Evolutionary conservation across 495 filamentous ascomycete genomes (phyloP).

Genomic region (Paragyromitra xinjiangensis): DNA sequence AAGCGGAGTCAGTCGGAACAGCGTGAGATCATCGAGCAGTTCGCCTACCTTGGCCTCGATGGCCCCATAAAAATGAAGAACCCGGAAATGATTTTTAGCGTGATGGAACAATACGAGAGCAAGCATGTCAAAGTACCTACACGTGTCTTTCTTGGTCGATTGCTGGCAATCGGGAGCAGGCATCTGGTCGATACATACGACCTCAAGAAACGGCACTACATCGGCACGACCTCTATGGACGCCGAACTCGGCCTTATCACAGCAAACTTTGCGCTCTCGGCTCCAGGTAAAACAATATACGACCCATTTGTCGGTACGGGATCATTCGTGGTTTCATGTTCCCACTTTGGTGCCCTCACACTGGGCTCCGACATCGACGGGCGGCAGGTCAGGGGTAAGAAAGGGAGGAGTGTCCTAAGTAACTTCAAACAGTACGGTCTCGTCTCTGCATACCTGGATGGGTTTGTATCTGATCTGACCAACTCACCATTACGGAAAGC

Average conservation of each 20-base stretch:
- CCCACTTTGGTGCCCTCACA: slow-evolving; percentile 84
- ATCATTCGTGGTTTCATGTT: slow-evolving; percentile 83
- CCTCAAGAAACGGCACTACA: slow-evolving; percentile 90
- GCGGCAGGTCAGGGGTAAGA: slow-evolving; percentile 78
- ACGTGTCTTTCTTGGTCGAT: slow-evolving; percentile 74
- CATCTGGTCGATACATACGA: slow-evolving; percentile 78
- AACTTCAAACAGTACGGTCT: slow-evolving; percentile 91
- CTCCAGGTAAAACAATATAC: slow-evolving; percentile 81
- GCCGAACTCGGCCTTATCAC: slow-evolving; percentile 90
- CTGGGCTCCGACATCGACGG: slow-evolving; percentile 94
- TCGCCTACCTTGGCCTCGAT: slow-evolving; percentile 77
- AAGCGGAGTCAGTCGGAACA: slow-evolving; percentile 70
- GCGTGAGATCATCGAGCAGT: slow-evolving; percentile 76
- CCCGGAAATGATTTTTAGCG: slow-evolving; percentile 75
- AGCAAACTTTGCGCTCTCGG: slow-evolving; percentile 86
- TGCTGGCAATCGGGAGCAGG: slow-evolving; percentile 69
- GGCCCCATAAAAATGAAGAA: slow-evolving; percentile 78
- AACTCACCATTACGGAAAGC: slow-evolving; percentile 77
- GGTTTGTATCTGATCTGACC: slow-evolving; percentile 86
- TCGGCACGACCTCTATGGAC: slow-evolving; percentile 96
- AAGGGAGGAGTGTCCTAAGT: slow-evolving; percentile 66
- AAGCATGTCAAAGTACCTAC: slow-evolving; percentile 58
- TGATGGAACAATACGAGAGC: slow-evolving; percentile 80
- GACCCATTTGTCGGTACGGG: slow-evolving; percentile 97
- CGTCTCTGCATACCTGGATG: slow-evolving; percentile 70